Percentiles rank a stretch among this genome's conserved stretches.
Conservation (phyloP, 768 basidiomycete species). For the Terana coerulea region DNA sequence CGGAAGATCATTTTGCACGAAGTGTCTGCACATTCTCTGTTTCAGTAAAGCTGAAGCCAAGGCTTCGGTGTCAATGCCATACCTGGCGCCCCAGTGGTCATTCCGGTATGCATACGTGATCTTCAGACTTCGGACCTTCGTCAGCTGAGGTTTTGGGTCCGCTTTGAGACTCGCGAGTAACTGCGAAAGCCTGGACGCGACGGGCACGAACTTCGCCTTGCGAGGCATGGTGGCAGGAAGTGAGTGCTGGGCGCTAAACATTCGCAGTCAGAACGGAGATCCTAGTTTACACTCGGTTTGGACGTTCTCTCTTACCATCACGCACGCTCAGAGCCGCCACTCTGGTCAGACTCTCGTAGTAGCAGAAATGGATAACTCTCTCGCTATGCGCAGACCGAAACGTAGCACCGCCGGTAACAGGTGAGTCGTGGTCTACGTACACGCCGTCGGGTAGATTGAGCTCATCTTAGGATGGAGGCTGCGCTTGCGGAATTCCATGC, state of each 20-base stretch:
- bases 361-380: constrained; percentile 37
- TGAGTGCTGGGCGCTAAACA: too few relatives aligned
- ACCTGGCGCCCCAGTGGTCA: constrained; percentile 78
- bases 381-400: constrained; percentile 54
- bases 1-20: constrained; percentile 74
- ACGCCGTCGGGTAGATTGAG: neutral
- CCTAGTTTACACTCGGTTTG: too few relatives aligned
- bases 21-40: constrained; percentile 51
- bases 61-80: too few relatives aligned
- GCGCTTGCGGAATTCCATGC: constrained; percentile 68
- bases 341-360: constrained; percentile 12
- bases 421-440: constrained; percentile 31
- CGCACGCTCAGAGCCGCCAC: neutral
- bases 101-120: constrained; percentile 58
- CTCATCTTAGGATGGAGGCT: constrained; percentile 59
- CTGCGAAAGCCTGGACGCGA: constrained; percentile 52
- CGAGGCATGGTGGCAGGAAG: constrained; percentile 28
- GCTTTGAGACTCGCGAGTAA: constrained; percentile 49
- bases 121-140: constrained; percentile 46
- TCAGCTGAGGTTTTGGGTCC: constrained; percentile 47
- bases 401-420: constrained; percentile 79
- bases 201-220: constrained; percentile 30
- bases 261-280: too few relatives aligned
- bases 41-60: neutral
- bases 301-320: too few relatives aligned